Conservation (phyloP, 257 asterid genomes). For the Rubia yunnanensis region DNA sequence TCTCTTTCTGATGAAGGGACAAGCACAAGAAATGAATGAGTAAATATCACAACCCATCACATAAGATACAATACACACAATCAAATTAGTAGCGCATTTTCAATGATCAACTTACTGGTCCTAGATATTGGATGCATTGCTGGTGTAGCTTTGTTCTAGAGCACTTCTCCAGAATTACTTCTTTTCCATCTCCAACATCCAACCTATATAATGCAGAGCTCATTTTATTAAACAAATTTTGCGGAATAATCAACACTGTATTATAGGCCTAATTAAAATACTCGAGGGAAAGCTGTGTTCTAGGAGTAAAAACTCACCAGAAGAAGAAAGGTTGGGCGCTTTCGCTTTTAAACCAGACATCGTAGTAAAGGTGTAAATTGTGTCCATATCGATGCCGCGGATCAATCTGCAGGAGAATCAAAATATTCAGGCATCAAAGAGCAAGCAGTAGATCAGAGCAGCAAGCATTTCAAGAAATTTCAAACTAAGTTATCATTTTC, state of each 20-base stretch:
- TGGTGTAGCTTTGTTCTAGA: conserved; percentile 55
- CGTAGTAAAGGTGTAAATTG: conserved; percentile 82
- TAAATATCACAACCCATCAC: background rate
- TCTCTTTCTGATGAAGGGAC: conserved; percentile 52
- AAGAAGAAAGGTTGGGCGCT: conserved; percentile 89
- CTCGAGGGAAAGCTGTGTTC: background rate
- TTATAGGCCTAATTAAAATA: background rate
- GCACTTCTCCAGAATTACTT: conserved; percentile 72
- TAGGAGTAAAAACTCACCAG: conserved; percentile 45
- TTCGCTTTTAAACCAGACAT: conserved; percentile 78
- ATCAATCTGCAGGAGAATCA: conserved; percentile 52
- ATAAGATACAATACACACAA: background rate
- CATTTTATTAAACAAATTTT: background rate
- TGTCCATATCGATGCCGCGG: conserved; percentile 98
- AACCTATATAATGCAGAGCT: conserved; percentile 37
- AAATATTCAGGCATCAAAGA: background rate
- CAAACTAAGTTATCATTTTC: background rate
- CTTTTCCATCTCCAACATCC: conserved; percentile 97
- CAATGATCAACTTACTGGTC: conserved; percentile 58
- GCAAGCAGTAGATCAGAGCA: too few species aligned
- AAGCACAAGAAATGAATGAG: conserved; percentile 9
- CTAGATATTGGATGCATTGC: conserved; percentile 84
- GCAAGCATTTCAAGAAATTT: background rate
- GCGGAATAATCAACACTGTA: background rate
- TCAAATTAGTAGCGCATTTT: background rate